These are phyloP conservation scores for Lizonia empirigonia DNA, from an alignment of 2,329 filamentous ascomycete species.

Conservation along the genomic window DNA sequence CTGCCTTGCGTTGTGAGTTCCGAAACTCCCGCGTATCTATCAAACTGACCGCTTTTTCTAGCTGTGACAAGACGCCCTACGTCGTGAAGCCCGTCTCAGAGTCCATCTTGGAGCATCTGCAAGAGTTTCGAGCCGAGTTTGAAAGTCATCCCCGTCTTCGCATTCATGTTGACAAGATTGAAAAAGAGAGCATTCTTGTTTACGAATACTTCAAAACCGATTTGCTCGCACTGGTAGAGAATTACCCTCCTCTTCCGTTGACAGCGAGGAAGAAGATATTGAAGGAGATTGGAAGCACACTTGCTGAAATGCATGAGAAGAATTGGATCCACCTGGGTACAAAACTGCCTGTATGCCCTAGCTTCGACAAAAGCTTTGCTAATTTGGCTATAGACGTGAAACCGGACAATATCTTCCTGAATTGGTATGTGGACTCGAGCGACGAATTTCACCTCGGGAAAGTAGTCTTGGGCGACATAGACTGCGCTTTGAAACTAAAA, in stretches of 20 bases:
- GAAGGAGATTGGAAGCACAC: slow-evolving; percentile 6
- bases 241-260: slow-evolving; percentile 8
- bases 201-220: slow-evolving; percentile 3
- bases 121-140: slow-evolving; percentile 11
- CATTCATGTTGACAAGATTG: slow-evolving; percentile 3
- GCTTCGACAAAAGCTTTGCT: slow-evolving; percentile 6
- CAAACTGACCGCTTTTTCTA: slow-evolving; percentile 1
- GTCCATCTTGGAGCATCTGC: slow-evolving; percentile 10
- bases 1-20: slow-evolving; percentile 8
- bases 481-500: slow-evolving; percentile 8
- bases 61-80: slow-evolving; percentile 3
- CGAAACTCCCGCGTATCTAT: slow-evolving; percentile 7
- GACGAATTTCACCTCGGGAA: slow-evolving; percentile 5
- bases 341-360: not conserved
- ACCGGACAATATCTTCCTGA: slow-evolving; percentile 14
- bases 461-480: slow-evolving; percentile 7
- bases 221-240: slow-evolving; percentile 12
- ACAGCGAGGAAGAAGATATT: slow-evolving; percentile 11
- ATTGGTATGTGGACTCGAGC: slow-evolving; percentile 6
- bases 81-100: slow-evolving; percentile 10
- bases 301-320: slow-evolving; percentile 12
- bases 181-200: slow-evolving; percentile 4
- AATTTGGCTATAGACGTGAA: slow-evolving; percentile 12
- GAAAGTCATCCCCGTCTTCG: slow-evolving; percentile 1
- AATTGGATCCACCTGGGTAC: slow-evolving; percentile 15